Conservation (phyloP, 345 rosid species). For the Isatis tinctoria region DNA sequence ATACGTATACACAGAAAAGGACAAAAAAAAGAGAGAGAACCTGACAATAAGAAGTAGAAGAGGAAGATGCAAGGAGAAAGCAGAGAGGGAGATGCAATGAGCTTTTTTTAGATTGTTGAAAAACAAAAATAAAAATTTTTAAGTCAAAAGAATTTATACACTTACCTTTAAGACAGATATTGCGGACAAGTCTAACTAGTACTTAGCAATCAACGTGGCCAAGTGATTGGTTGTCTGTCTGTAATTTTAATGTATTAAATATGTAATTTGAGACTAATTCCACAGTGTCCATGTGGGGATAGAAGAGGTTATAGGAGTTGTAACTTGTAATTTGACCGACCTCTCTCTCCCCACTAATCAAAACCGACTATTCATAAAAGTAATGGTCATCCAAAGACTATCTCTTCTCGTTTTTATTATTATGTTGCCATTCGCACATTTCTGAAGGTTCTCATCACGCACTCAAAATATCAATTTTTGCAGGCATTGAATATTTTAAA, state of each 20-base stretch:
- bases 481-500: neutral
- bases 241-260: constrained; percentile 9
- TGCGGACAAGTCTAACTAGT: constrained; percentile 24
- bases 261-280: constrained; percentile 23
- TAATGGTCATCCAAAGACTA: constrained; percentile 20
- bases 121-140: neutral
- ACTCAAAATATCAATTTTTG: constrained; percentile 1
- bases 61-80: neutral
- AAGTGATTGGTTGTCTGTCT: constrained; percentile 29
- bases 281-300: constrained; percentile 26
- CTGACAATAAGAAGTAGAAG: constrained; percentile 16
- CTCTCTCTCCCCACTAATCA: constrained; percentile 20
- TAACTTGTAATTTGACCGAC: constrained; percentile 15
- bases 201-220: constrained; percentile 29
- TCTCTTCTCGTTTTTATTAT: neutral
- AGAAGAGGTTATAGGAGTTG: neutral
- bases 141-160: constrained; percentile 28
- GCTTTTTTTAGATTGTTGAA: constrained; percentile 13
- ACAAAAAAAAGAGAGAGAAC: constrained; percentile 15
- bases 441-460: neutral
- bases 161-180: constrained; percentile 28
- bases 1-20: neutral
- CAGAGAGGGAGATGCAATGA: neutral
- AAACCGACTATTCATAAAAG: constrained; percentile 18
- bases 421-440: constrained; percentile 1